phyloP scores from a whole-genome alignment of 768 basidiomycete species.

The Lenzites betulinus region DNA sequence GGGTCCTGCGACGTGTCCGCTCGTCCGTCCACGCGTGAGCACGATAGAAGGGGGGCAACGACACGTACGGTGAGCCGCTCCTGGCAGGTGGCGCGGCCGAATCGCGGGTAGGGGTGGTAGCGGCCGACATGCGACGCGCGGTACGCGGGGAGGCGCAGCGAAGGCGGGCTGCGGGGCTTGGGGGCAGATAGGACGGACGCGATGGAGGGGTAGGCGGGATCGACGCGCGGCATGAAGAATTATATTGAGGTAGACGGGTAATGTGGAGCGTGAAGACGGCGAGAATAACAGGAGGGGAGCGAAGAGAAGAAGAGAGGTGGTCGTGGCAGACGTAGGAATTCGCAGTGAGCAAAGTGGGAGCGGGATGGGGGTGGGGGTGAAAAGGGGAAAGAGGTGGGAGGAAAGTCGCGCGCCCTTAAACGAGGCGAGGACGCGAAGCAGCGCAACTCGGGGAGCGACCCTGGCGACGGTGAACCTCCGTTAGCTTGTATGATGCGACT shows the following conservation, averaged over 20 bases:
- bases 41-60: background rate
- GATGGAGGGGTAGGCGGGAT: background rate
- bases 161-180: background rate
- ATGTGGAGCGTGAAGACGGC: background rate
- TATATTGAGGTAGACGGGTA: background rate
- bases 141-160: slow-evolving; percentile 5
- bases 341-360: background rate
- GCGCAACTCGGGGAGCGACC: background rate
- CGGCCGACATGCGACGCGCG: slow-evolving; percentile 4
- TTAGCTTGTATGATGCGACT: background rate
- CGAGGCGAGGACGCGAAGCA: background rate
- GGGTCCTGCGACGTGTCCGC: background rate
- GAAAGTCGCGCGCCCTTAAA: background rate
- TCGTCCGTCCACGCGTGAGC: background rate
- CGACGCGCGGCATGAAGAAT: background rate
- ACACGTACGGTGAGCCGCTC: background rate
- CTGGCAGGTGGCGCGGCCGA: background rate
- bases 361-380: background rate
- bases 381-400: background rate
- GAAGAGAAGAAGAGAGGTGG: background rate
- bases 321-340: background rate
- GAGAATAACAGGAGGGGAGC: background rate
- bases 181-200: background rate
- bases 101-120: slow-evolving; percentile 6
- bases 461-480: background rate